A percentile compares a stretch with the other conserved stretches of the same genome.
Conservation (phyloP, 2,329 filamentous ascomycete genomes). For the Alternaria brassicae region DNA sequence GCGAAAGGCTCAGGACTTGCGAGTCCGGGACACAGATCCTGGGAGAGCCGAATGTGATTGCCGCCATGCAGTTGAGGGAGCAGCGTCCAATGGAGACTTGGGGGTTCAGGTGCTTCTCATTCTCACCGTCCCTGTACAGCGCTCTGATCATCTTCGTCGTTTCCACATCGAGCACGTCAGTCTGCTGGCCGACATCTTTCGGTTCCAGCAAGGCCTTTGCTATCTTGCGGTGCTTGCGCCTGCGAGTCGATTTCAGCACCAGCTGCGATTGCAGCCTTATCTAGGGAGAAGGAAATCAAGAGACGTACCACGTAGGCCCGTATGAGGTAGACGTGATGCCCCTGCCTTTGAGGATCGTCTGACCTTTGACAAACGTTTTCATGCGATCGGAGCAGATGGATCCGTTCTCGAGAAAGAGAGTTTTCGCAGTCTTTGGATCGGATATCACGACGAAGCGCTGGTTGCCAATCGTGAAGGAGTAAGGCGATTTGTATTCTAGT, state of each 20-base stretch:
- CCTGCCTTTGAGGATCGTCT: constrained; percentile 1
- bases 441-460: constrained; percentile 2
- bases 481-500: background rate
- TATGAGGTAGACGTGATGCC: background rate
- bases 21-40: background rate
- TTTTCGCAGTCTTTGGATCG: background rate
- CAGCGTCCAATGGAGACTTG: background rate
- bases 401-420: background rate
- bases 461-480: constrained; percentile 5
- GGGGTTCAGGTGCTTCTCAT: background rate
- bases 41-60: constrained; percentile 1
- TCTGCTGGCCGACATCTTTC: constrained; percentile 22
- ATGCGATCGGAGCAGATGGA: background rate
- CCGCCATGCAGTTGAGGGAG: background rate
- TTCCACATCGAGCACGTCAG: constrained; percentile 21
- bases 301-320: background rate
- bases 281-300: background rate
- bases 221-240: constrained; percentile 24
- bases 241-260: background rate
- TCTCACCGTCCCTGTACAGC: constrained; percentile 16
- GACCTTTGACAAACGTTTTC: background rate
- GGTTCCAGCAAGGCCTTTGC: constrained; percentile 23
- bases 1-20: background rate
- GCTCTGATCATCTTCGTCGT: constrained; percentile 26
- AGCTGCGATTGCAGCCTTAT: background rate